Conservation (phyloP, 441 rosid genomes). For the Gossypium trilobum region DNA sequence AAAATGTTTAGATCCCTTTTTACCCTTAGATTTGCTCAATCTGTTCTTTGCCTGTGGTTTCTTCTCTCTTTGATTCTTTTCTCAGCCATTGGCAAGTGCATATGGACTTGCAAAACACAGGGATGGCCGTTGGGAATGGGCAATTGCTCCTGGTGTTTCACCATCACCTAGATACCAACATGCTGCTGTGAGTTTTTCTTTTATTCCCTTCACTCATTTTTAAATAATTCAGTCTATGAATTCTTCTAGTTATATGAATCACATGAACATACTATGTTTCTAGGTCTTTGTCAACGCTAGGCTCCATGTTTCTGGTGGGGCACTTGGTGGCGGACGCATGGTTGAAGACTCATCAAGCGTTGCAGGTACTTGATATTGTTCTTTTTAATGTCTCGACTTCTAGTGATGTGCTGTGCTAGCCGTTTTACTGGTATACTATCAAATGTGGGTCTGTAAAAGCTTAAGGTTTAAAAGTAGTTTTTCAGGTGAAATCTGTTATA, state of each 20-base stretch:
- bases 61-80: constrained; percentile 12
- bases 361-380: constrained; percentile 53
- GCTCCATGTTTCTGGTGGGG: constrained; percentile 97
- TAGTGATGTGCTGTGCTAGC: not conserved
- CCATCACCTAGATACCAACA: constrained; percentile 99
- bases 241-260: not conserved
- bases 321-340: constrained; percentile 99
- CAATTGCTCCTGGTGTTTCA: constrained; percentile 97
- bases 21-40: not conserved
- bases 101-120: constrained; percentile 98
- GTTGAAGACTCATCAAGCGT: constrained; percentile 97
- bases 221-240: constrained; percentile 1
- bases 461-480: not conserved
- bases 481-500: not conserved
- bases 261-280: constrained; percentile 14
- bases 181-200: constrained; percentile 68
- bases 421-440: not conserved
- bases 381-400: constrained; percentile 11
- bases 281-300: constrained; percentile 97
- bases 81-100: constrained; percentile 87
- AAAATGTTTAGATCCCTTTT: not conserved
- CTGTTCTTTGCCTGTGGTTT: constrained; percentile 10
- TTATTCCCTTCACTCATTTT: not conserved
- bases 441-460: not conserved
- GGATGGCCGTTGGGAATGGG: constrained; percentile 99